Evolutionary conservation across 371 early-diverging fungal species (phyloP).

Genomic region (Basidiobolus meristosporus): DNA sequence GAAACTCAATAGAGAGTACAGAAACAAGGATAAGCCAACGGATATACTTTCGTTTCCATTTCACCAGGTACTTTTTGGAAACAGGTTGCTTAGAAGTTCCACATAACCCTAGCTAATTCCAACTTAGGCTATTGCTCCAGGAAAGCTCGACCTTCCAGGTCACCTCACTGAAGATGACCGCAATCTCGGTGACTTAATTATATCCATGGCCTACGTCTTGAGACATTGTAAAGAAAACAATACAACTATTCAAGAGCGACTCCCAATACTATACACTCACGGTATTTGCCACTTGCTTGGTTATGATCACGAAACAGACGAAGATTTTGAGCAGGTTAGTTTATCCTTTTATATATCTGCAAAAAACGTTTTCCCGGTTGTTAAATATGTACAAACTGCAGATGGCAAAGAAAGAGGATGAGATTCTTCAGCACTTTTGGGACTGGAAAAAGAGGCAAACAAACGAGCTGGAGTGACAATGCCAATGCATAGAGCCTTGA

Average conservation of each 20-base stretch:
- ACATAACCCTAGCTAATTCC: not conserved
- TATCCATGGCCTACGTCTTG: conserved; percentile 2
- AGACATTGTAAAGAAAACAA: conserved; percentile 2
- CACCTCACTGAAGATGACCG: not conserved
- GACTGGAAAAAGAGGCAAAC: no score
- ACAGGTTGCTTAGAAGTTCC: not conserved
- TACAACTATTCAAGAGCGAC: conserved; percentile 2
- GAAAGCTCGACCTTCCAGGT: conserved; percentile 1
- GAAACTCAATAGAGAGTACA: conserved; percentile 3
- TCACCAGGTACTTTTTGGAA: not conserved
- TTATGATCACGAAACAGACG: conserved; percentile 7
- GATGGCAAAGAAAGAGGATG: no score
- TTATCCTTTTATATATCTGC: not conserved
- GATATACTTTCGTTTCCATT: conserved; percentile 8
- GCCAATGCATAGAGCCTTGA: no score
- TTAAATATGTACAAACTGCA: no score
- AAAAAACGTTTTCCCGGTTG: no score
- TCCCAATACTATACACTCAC: conserved; percentile 4
- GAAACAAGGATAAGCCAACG: conserved; percentile 4
- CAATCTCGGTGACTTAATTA: conserved; percentile 3
- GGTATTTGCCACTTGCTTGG: conserved; percentile 7
- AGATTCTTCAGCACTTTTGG: no score
- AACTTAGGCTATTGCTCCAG: not conserved
- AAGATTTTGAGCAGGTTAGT: conserved; percentile 3
- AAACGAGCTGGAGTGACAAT: no score